A percentile compares a stretch with the other conserved stretches of the same genome.
Conservation (phyloP, 352 stramenopile species). For the Pythium brassicae region DNA sequence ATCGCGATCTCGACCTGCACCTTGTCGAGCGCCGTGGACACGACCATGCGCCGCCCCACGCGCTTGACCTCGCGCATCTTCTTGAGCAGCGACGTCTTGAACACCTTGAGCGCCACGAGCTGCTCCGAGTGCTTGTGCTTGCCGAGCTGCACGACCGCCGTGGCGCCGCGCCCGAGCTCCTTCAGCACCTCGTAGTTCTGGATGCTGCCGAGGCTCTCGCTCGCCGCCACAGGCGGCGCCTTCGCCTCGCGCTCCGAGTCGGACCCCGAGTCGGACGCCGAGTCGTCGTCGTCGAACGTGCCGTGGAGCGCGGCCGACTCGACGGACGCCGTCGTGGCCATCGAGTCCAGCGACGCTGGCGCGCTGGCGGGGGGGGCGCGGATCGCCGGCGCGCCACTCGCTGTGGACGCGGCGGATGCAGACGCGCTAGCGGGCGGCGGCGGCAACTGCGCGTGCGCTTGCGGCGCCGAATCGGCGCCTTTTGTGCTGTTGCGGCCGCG, state of each 20-base stretch:
- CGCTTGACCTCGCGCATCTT: conserved; percentile 86
- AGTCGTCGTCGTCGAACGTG: conserved; percentile 8
- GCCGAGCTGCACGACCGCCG: conserved; percentile 75
- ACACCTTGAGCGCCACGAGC: conserved; percentile 80
- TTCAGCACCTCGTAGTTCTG: conserved; percentile 79
- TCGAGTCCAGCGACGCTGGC: conserved; percentile 28
- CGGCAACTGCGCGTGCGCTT: background rate
- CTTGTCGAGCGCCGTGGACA: conserved; percentile 84
- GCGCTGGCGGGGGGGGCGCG: background rate
- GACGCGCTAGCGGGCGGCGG: background rate
- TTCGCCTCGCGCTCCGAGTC: background rate
- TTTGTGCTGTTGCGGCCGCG: conserved; percentile 19
- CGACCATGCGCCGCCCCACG: conserved; percentile 74
- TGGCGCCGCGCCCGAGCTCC: conserved; percentile 76
- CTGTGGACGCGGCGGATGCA: background rate
- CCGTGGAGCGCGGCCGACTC: conserved; percentile 25
- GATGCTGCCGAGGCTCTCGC: conserved; percentile 30
- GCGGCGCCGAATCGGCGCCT: conserved; percentile 8
- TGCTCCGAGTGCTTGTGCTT: conserved; percentile 45
- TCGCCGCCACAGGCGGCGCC: background rate
- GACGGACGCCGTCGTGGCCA: conserved; percentile 29
- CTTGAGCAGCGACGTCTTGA: conserved; percentile 82
- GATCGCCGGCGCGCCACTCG: background rate
- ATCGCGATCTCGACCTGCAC: conserved; percentile 87
- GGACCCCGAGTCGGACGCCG: background rate